Evolutionary conservation across 305 asterid genomes (phyloP).

Genomic region (Fraxinus latifolia): DNA sequence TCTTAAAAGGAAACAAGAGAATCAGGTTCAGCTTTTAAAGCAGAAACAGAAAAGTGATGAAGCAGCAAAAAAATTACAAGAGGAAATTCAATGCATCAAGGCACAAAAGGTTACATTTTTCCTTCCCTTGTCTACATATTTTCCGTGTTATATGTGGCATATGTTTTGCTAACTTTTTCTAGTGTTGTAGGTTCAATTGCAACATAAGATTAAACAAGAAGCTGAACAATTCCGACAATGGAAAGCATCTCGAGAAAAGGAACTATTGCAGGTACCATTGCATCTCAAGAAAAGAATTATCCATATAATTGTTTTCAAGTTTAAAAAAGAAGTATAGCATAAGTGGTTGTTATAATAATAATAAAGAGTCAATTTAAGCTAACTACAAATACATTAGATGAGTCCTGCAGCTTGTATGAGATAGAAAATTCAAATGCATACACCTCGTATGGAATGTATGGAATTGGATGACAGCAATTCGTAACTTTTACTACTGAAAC

Average conservation of each 20-base stretch:
- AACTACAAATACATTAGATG: neutral
- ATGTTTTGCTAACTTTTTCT: slow-evolving; percentile 10
- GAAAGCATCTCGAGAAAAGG: slow-evolving; percentile 97
- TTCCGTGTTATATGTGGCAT: neutral
- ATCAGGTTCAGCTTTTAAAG: slow-evolving; percentile 85
- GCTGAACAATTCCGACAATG: slow-evolving; percentile 96
- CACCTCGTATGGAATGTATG: neutral
- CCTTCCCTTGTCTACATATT: slow-evolving; percentile 12
- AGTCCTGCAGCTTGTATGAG: neutral
- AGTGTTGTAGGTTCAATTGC: slow-evolving; percentile 77
- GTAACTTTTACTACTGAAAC: neutral
- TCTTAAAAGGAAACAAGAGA: slow-evolving; percentile 94
- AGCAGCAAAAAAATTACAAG: slow-evolving; percentile 88
- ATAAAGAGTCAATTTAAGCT: neutral
- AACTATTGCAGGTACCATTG: slow-evolving; percentile 69
- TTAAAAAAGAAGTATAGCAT: neutral
- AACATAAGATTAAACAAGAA: slow-evolving; percentile 94
- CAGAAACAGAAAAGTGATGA: slow-evolving; percentile 99
- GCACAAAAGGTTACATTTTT: slow-evolving; percentile 73
- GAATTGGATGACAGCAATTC: neutral
- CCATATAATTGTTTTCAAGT: neutral
- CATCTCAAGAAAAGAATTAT: neutral
- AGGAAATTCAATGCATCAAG: slow-evolving; percentile 94
- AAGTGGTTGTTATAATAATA: neutral
- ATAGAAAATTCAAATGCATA: neutral